Percentiles rank a stretch among this genome's conserved stretches.
These are phyloP conservation scores for Talaromyces pinophilus DNA, from an alignment of 2,329 filamentous ascomycete species.

Conservation along the genomic window DNA sequence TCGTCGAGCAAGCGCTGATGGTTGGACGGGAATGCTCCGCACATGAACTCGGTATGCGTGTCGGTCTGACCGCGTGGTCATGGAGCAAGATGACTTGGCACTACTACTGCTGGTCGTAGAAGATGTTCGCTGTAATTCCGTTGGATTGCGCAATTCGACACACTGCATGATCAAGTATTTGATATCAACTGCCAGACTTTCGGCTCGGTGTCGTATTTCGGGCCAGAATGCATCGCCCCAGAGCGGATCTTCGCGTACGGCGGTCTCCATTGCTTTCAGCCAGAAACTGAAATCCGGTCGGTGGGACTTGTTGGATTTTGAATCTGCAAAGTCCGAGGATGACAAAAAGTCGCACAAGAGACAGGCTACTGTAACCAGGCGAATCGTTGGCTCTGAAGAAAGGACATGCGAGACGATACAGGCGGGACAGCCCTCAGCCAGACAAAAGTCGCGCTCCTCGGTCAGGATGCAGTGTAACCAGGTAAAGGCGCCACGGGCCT, in stretches of 20 bases:
- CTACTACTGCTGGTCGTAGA: conserved; percentile 21
- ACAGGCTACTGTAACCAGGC: conserved; percentile 46
- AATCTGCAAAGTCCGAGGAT: conserved; percentile 29
- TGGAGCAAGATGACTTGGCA: conserved; percentile 28
- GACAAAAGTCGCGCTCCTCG: conserved; percentile 60
- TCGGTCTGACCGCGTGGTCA: conserved; percentile 26
- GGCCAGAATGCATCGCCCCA: conserved; percentile 47
- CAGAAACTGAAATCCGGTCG: conserved; percentile 41
- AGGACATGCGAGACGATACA: conserved; percentile 47
- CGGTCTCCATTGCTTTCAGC: conserved; percentile 40
- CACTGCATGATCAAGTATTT: conserved; percentile 44
- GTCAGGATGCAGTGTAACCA: conserved; percentile 61
- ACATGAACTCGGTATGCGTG: conserved; percentile 29
- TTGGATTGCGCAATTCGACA: conserved; percentile 35
- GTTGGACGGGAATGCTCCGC: conserved; percentile 31
- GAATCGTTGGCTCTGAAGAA: conserved; percentile 48
- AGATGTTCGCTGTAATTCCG: conserved; percentile 18
- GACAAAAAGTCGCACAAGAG: conserved; percentile 41
- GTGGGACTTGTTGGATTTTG: conserved; percentile 23
- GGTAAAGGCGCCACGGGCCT: conserved; percentile 59
- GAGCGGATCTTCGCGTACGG: conserved; percentile 46
- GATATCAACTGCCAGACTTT: conserved; percentile 40
- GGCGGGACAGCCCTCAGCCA: conserved; percentile 57
- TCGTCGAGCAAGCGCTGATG: conserved; percentile 36
- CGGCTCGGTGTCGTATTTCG: conserved; percentile 44